Conservation (phyloP, 257 asterid genomes). For the Henckelia pumila region DNA sequence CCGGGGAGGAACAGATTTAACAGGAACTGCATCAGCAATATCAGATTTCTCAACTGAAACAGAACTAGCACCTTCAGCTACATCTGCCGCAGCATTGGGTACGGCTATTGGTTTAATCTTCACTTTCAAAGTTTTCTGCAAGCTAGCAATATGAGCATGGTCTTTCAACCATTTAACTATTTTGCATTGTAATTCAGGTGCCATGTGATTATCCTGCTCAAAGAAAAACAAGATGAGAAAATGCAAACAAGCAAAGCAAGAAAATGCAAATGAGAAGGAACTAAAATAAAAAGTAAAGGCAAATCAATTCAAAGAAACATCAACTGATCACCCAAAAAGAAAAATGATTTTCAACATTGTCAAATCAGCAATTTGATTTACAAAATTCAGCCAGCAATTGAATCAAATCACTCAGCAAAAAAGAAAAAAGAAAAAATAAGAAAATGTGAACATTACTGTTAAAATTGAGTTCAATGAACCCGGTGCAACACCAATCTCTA, state of each 20-base stretch:
- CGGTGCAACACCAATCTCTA: constrained; percentile 71
- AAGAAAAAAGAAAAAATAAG: constrained; percentile 15
- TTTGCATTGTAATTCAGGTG: constrained; percentile 57
- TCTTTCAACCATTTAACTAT: constrained; percentile 68
- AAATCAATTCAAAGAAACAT: background rate
- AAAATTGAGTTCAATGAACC: constrained; percentile 57
- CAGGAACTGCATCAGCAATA: constrained; percentile 53
- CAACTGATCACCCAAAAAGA: background rate
- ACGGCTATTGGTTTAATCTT: constrained; percentile 39
- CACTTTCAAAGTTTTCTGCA: constrained; percentile 49
- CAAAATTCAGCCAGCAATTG: constrained; percentile 20
- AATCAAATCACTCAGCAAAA: constrained; percentile 18
- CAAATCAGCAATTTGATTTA: constrained; percentile 1
- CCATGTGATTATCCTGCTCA: constrained; percentile 62
- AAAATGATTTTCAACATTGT: constrained; percentile 13
- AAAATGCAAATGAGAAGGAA: constrained; percentile 2
- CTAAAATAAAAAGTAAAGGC: background rate
- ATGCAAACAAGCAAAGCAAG: constrained; percentile 9
- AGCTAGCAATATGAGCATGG: constrained; percentile 56
- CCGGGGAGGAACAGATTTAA: constrained; percentile 73
- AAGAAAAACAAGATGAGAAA: constrained; percentile 16
- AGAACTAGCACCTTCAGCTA: constrained; percentile 42
- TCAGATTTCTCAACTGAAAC: constrained; percentile 48
- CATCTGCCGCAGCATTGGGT: constrained; percentile 44
- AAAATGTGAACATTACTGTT: constrained; percentile 52